Evolutionary conservation across 768 basidiomycete genomes (phyloP).

Genomic region (Polyporus arcularius): DNA sequence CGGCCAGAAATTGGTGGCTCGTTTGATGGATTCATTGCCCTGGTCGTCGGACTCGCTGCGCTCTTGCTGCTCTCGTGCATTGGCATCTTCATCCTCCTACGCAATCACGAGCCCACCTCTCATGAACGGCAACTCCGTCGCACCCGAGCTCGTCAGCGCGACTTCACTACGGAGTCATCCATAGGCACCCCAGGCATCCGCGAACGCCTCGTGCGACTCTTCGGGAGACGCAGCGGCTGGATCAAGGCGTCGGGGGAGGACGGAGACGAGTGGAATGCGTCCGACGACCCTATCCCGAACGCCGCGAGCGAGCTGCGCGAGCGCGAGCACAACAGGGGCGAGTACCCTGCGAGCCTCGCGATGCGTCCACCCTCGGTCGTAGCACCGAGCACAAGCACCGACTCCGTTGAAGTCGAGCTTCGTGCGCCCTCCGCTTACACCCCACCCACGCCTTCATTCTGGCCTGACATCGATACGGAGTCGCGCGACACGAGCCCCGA

Average conservation of each 20-base stretch:
- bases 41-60: constrained; percentile 55
- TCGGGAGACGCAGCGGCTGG: constrained; percentile 46
- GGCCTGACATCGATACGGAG: neutral
- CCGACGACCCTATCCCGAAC: constrained; percentile 21
- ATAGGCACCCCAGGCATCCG: constrained; percentile 29
- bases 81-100: constrained; percentile 58
- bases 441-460: constrained; percentile 1
- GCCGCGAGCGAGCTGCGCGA: constrained; percentile 4
- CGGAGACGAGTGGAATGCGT: constrained; percentile 44
- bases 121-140: constrained; percentile 31
- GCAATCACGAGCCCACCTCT: constrained; percentile 45
- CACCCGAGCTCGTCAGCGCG: constrained; percentile 22
- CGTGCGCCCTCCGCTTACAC: constrained; percentile 6
- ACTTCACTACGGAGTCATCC: constrained; percentile 21
- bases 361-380: neutral
- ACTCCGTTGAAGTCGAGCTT: constrained; percentile 22
- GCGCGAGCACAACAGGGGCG: constrained; percentile 4
- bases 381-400: constrained; percentile 7
- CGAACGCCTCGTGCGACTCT: constrained; percentile 29
- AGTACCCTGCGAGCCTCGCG: constrained; percentile 7
- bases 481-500: constrained; percentile 1
- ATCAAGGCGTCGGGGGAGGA: constrained; percentile 46
- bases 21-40: constrained; percentile 55
- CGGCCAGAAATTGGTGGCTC: constrained; percentile 29
- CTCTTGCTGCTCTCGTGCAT: constrained; percentile 55